These are phyloP conservation scores for Astrephomene gubernaculifera DNA, from an alignment of 139 green algal species.

Conservation along the genomic window DNA sequence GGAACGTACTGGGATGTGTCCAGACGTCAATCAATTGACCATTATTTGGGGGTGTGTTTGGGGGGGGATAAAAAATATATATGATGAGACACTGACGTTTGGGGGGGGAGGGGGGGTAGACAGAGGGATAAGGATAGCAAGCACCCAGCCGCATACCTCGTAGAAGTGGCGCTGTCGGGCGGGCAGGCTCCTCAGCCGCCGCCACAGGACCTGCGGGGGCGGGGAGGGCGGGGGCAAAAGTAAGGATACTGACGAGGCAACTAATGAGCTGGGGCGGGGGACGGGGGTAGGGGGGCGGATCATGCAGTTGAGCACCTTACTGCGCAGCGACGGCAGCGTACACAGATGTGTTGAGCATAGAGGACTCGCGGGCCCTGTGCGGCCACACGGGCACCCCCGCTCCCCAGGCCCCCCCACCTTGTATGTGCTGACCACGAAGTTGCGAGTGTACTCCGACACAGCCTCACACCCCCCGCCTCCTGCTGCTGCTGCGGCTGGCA, in stretches of 20 bases:
- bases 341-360: no score
- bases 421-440: conserved; percentile 56
- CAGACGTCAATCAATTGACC: no score
- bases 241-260: not conserved
- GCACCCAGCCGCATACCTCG: conserved; percentile 51
- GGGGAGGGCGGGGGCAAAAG: not conserved
- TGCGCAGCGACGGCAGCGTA: no score
- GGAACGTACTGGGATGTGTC: not conserved
- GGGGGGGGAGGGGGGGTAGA: no score
- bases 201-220: conserved; percentile 22
- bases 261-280: not conserved
- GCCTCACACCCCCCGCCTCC: no score
- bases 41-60: no score
- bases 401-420: not conserved
- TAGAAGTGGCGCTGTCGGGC: conserved; percentile 55
- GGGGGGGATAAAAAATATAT: no score
- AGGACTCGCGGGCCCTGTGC: not conserved
- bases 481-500: no score
- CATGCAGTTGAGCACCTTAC: no score
- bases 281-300: no score
- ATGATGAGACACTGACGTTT: no score
- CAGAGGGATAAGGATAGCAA: not conserved
- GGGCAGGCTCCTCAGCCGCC: conserved; percentile 8
- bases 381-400: not conserved
- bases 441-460: conserved; percentile 36